Percentiles rank a stretch among this genome's conserved stretches.
Conservation (phyloP, 805 yeast genomes). For the Kodamaea jinghongensis region DNA sequence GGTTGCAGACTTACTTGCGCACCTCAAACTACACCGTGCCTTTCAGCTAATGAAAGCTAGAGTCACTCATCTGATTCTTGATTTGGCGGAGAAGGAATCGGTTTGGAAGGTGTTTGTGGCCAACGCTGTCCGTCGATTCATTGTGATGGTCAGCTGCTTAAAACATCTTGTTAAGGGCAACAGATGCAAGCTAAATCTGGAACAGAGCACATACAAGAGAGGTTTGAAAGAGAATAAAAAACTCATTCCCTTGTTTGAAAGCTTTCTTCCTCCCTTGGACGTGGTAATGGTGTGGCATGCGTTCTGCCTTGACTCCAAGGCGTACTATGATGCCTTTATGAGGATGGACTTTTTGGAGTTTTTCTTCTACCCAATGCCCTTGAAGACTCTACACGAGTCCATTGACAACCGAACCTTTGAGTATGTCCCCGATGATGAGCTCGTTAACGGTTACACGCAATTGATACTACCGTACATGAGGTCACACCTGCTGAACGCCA, state of each 20-base stretch:
- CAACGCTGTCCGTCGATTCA: constrained; percentile 21
- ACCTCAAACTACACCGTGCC: constrained; percentile 22
- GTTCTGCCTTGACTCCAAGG: constrained; percentile 18
- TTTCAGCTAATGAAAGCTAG: constrained; percentile 17
- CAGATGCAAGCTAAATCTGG: neutral
- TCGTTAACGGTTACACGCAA: constrained; percentile 3
- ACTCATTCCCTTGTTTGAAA: neutral
- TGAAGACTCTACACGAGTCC: constrained; percentile 10
- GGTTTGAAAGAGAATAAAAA: neutral
- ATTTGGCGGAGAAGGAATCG: constrained; percentile 9
- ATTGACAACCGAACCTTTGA: constrained; percentile 14
- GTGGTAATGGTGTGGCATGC: constrained; percentile 27
- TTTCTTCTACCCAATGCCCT: constrained; percentile 20
- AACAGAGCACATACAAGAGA: neutral
- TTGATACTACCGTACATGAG: neutral
- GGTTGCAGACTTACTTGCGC: constrained; percentile 18
- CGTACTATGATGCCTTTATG: constrained; percentile 16
- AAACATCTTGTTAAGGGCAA: neutral
- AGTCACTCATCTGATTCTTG: constrained; percentile 4
- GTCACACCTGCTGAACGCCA: neutral
- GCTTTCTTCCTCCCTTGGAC: constrained; percentile 21
- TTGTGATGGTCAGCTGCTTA: constrained; percentile 18
- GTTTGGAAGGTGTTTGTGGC: constrained; percentile 24
- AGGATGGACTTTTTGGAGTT: constrained; percentile 17
- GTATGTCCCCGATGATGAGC: constrained; percentile 9